Evolutionary conservation across 1,139 yeast genomes (phyloP).

Genomic region (Arxiozyma bovina): DNA sequence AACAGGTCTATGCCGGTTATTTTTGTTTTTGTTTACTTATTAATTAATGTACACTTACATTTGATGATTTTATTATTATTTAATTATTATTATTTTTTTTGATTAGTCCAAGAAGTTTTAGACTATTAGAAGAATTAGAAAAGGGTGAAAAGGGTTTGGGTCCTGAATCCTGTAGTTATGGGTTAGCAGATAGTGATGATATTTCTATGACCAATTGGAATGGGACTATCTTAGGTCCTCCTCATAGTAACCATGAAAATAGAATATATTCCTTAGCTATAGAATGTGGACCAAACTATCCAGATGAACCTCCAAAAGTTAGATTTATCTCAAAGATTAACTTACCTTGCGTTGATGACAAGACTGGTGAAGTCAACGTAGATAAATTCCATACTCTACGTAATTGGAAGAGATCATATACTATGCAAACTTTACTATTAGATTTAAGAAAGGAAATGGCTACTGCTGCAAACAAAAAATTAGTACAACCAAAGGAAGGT

Average conservation of each 20-base stretch:
- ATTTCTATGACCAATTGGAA: conserved; percentile 91
- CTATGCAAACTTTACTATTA: conserved; percentile 84
- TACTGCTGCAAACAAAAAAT: conserved; percentile 66
- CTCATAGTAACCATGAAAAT: conserved; percentile 88
- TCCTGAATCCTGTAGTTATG: conserved; percentile 93
- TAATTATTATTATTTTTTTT: background rate
- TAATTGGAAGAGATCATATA: conserved; percentile 79
- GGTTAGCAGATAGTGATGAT: conserved; percentile 80
- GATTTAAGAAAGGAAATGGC: conserved; percentile 91
- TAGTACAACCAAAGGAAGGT: conserved; percentile 90
- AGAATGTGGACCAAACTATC: conserved; percentile 77
- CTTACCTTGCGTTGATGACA: conserved; percentile 73
- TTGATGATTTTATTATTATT: too few relatives aligned
- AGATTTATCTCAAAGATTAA: conserved; percentile 75
- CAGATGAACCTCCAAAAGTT: conserved; percentile 80
- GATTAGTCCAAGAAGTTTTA: conserved; percentile 80
- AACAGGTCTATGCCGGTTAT: background rate
- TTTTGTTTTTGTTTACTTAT: too few relatives aligned
- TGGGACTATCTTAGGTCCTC: conserved; percentile 95
- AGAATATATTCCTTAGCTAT: conserved; percentile 79
- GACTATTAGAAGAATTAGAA: conserved; percentile 88
- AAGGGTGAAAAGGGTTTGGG: conserved; percentile 98
- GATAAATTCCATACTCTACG: conserved; percentile 60
- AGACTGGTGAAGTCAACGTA: conserved; percentile 56
- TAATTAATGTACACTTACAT: background rate